Percentiles rank a stretch among this genome's conserved stretches.
phyloP scores from a whole-genome alignment of 345 rosid genomes.

The Rhodomyrtus tomentosa region DNA sequence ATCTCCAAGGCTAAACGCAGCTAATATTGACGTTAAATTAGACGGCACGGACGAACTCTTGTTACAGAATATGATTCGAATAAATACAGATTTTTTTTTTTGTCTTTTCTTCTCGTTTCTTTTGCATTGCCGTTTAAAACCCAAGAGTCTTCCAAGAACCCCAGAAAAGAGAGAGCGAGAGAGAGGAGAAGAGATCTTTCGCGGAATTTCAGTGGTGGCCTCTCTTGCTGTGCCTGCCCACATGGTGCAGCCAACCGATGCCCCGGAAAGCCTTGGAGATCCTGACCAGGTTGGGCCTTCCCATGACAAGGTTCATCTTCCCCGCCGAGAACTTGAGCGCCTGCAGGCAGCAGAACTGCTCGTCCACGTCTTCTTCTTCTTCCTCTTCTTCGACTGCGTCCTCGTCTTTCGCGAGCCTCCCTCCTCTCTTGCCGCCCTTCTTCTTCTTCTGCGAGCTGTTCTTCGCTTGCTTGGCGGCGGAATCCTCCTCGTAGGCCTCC shows the following conservation, averaged over 20 bases:
- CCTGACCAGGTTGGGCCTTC: constrained; percentile 66
- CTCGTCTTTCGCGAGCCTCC: constrained; percentile 11
- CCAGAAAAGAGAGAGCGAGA: neutral
- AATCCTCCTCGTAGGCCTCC: constrained; percentile 72
- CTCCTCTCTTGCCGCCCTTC: constrained; percentile 20
- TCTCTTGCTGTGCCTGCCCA: constrained; percentile 33
- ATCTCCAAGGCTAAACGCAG: neutral
- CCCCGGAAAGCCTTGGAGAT: constrained; percentile 70
- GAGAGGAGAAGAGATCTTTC: neutral
- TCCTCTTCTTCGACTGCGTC: constrained; percentile 24
- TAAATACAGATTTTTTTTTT: neutral
- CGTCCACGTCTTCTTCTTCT: constrained; percentile 38
- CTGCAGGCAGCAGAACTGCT: constrained; percentile 69
- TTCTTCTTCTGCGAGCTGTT: constrained; percentile 21
- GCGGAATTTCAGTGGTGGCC: neutral
- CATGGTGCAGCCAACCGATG: constrained; percentile 62
- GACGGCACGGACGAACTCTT: neutral
- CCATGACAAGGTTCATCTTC: constrained; percentile 86
- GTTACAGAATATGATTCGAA: neutral
- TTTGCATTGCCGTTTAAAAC: neutral
- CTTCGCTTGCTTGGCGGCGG: constrained; percentile 13
- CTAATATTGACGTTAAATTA: neutral
- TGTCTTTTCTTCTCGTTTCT: neutral
- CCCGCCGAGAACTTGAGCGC: constrained; percentile 83
- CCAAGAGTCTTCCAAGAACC: neutral